Base-by-base conservation (phyloP, 306 rosid species). In the Acacia crassicarpa region DNA sequence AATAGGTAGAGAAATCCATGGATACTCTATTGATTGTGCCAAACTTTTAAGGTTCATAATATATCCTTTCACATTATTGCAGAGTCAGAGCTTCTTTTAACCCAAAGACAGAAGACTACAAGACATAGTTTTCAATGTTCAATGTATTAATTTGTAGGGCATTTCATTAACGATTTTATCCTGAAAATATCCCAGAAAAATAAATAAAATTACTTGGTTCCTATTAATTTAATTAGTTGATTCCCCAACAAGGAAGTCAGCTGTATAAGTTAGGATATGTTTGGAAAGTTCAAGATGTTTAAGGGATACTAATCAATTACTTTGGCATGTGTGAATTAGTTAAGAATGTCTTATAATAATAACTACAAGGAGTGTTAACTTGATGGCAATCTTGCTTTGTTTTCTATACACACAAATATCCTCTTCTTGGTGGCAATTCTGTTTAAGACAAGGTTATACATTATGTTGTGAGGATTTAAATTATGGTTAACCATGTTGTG, bases 31-130 rank as follows among this genome's bases (percentile, higher is more conserved):
- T 68, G 43, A 30, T 49, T 58, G 5, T 22, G 51, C 63, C 67
- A 32, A 51, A 82, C 30, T 30, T 75, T 38, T 54, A 62, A 75
- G 68, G 65, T 44, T 82, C 59, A 65, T 8, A 51, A 38, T 30
- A 30, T 30, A 30, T 20, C 70, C 80, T 19, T 51, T 81, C 62
- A 40, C 43, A 22, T 20, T 81, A 65, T 40, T 38, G 17, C 25
- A 40, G 73, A 10, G 73, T 40, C 49, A 20, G 23, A 32, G 30
- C 51, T 68, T 68, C 69, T 20, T 40, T n/a, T 20, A 40, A 40
- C 15, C 25, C 35, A 61, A 23, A 12, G 14, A 61, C 23, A 14
- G 8, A 62, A 62, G 25, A 7, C 63, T 7, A 38, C 2, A 16
- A 19, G 59, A 53, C n/a, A 53, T 53, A 19, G 41, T 6, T 53